Base-by-base conservation (phyloP, 108 stramenopile genomes). In the Aurantiochytrium sp. region DNA sequence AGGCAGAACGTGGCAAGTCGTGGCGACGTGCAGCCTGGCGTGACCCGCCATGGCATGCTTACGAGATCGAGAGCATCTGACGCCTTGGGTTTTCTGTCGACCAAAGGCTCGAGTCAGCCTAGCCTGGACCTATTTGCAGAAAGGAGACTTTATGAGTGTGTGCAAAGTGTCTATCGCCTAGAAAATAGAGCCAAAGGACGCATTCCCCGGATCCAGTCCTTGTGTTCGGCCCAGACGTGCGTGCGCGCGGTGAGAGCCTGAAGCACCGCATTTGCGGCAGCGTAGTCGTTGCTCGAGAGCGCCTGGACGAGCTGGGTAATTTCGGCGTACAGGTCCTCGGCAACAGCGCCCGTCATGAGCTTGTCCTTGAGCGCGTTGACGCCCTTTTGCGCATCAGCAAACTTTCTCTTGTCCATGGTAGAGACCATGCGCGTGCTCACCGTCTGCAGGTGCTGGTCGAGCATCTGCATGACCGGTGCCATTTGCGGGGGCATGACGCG, bases 171-270 rank as follows among this genome's bases (percentile, higher is more conserved):
- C 45, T 81, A 81, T 48, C 73, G 39, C 45, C 45, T 81, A 24
- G 73, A 81, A 24, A 81, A 42, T 6, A 48, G 73, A 12, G 45
- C 45, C 12, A 81, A 24, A 48, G 39, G 39, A 27, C 42, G 73
- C 73, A 81, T 81, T 37, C 73, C 73, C 12, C 45, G 39, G 12
- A 81, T 48, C 73, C 73, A 81, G 2, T 81, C 73, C 73, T 81
- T 81, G 42, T 81, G 73, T 24, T 81, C 73, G 12, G 73, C 73
- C 73, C 73, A 81, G 27, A 48, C 45, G 12, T 81, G 73, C 21
- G 73, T 27, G 73, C 45, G 39, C n/a, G 73, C 39, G 6, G 73
- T 81, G 73, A 81, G 73, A 19, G 19, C 73, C 30, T 81, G 39
- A 6, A 48, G 45, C 6, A 81, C 73, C 19, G 39, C 42, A 27